phyloP scores from a whole-genome alignment of 2,329 filamentous ascomycete species.

The Ophiostoma tasmaniense region DNA sequence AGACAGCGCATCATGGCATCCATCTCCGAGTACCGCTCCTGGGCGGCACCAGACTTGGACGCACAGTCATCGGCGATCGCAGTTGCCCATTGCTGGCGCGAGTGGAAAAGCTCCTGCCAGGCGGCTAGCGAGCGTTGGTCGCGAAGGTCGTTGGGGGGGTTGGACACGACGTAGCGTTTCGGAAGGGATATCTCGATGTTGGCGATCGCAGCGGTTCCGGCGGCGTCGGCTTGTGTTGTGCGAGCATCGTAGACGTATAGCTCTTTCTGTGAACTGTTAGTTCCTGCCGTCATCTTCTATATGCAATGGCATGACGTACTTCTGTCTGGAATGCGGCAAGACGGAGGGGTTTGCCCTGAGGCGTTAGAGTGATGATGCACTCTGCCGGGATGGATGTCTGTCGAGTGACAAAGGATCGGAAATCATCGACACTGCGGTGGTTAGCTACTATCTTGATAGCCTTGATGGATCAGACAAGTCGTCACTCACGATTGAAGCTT shows the following conservation, averaged over 20 bases:
- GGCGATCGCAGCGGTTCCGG: slow-evolving; percentile 35
- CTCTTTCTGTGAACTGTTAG: slow-evolving; percentile 47
- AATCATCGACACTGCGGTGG: slow-evolving; percentile 61
- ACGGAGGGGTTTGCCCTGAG: slow-evolving; percentile 76
- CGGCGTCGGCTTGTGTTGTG: slow-evolving; percentile 51
- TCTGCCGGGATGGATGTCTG: slow-evolving; percentile 65
- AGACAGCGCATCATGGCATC: slow-evolving; percentile 71
- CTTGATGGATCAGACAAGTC: neutral
- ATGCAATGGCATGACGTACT: slow-evolving; percentile 41
- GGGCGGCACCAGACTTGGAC: slow-evolving; percentile 52
- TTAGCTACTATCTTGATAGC: neutral
- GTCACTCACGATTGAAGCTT: slow-evolving; percentile 63
- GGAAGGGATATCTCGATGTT: slow-evolving; percentile 42
- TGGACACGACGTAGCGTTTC: slow-evolving; percentile 48
- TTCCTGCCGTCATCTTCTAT: neutral
- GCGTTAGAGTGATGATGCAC: slow-evolving; percentile 80
- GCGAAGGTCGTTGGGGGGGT: slow-evolving; percentile 73
- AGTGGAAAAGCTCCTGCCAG: slow-evolving; percentile 83
- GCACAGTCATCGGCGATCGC: slow-evolving; percentile 61
- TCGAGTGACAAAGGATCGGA: slow-evolving; percentile 71
- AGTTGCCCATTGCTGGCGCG: slow-evolving; percentile 71
- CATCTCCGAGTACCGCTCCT: slow-evolving; percentile 62
- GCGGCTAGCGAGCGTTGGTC: slow-evolving; percentile 72
- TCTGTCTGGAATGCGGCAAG: slow-evolving; percentile 71
- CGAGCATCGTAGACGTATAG: slow-evolving; percentile 88